Evolutionary conservation across 78 protist species (phyloP), one percentile per base, ranked within the genome.

Genomic region (Cavenderia fasciculata): DNA sequence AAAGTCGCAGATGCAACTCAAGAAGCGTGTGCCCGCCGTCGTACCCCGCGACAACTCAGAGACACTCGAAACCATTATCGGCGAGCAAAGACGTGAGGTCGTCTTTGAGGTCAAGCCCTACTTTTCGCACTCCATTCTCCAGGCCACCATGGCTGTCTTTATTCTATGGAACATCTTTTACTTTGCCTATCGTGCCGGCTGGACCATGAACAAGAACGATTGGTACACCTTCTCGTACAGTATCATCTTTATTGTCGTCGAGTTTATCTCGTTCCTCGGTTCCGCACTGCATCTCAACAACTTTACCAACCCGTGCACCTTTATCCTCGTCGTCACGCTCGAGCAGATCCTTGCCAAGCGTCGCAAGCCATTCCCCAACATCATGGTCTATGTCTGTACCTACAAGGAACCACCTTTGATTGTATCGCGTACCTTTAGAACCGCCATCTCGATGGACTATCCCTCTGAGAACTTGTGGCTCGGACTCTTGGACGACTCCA

Each of bases 241-340:
- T 23, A 40, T 59, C 8, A 38, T 82, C 18, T 82, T 82, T 59
- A 36, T 57, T 38, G 68, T 82, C 36, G 90, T 82, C 8, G 90
- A 82, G 61, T 82, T 82, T 68, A 61, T 82, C 19, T 82, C 90
- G 0, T 82, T 82, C 71, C 27, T 82, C 27, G 77, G 74, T 29
- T 62, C 90, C 7, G 90, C 90, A 14, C 65, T 82, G 34, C 90
- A 82, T 82, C n/a, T 82, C 29, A 82, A 82, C 33, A 82, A 82
- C 78, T 82, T 82, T 57, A 82, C 90, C 90, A 82, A 82, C 57
- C 90, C 90, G 57, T 82, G 90, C 31, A 82, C 90, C 2, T 82
- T 68, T 19, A 54, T 82, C n/a, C 59, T 82, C 19, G 90, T 82
- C 29, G 79, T 82, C 14, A 82, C 76, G n/a, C 73, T 82, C 31